Conservation (phyloP, 208 protist species). For the Phytomonas francai region DNA sequence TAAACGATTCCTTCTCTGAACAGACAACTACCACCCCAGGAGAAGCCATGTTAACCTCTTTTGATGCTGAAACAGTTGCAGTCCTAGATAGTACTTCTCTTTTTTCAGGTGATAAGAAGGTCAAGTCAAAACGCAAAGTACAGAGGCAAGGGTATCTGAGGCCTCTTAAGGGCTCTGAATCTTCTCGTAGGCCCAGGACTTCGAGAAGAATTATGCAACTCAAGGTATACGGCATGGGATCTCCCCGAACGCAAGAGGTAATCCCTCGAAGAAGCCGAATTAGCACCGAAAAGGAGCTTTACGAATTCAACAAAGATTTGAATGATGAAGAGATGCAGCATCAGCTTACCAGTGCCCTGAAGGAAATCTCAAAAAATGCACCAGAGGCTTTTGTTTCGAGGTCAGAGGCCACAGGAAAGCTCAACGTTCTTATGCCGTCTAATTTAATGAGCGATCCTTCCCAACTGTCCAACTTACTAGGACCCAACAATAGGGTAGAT, state of each 20-base stretch:
- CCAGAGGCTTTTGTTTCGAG: not conserved
- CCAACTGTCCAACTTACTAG: not conserved
- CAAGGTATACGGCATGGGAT: not conserved
- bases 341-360: not conserved
- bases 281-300: not conserved
- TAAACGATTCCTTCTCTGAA: not conserved
- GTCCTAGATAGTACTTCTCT: not conserved
- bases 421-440: not conserved
- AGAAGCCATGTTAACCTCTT: not conserved
- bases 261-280: not conserved
- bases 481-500: not conserved
- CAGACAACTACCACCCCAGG: not conserved
- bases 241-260: not conserved
- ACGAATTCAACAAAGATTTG: not conserved
- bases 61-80: not conserved
- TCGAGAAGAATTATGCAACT: not conserved
- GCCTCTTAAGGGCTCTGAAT: not conserved
- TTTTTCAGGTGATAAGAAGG: not conserved
- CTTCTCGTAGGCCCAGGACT: not conserved
- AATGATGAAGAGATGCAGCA: not conserved
- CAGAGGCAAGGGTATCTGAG: not conserved
- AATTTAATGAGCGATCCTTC: not conserved
- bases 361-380: not conserved
- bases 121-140: not conserved
- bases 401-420: not conserved